Percentiles rank a stretch among this genome's conserved stretches.
These are phyloP conservation scores for Penicillium taxi DNA, from an alignment of 495 filamentous ascomycete genomes.

Conservation along the genomic window DNA sequence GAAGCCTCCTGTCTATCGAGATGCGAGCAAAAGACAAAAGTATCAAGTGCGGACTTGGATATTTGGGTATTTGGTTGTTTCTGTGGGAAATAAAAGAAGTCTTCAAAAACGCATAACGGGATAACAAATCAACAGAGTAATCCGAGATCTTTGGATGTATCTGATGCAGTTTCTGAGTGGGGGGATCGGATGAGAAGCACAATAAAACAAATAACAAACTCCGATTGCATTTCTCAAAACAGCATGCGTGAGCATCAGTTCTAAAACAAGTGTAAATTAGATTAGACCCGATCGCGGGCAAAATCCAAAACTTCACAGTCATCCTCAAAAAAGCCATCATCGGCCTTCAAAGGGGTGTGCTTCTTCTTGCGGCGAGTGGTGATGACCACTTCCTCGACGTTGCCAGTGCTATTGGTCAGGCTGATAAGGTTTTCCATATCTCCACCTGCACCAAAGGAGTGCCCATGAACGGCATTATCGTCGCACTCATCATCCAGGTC, in stretches of 20 bases:
- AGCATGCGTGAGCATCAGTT: slow-evolving; percentile 9
- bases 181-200: neutral
- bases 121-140: slow-evolving; percentile 4
- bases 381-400: slow-evolving; percentile 69
- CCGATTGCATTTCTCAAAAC: slow-evolving; percentile 14
- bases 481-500: slow-evolving; percentile 47
- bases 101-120: slow-evolving; percentile 5
- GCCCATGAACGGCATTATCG: slow-evolving; percentile 25
- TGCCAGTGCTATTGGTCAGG: slow-evolving; percentile 52
- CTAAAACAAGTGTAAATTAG: slow-evolving; percentile 9
- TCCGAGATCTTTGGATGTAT: slow-evolving; percentile 7
- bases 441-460: slow-evolving; percentile 28
- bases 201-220: slow-evolving; percentile 9
- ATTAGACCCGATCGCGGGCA: slow-evolving; percentile 73
- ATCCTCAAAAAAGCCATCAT: slow-evolving; percentile 88
- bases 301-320: slow-evolving; percentile 91
- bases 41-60: slow-evolving; percentile 13
- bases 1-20: slow-evolving; percentile 16
- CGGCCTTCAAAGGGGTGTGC: slow-evolving; percentile 40
- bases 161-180: slow-evolving; percentile 19
- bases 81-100: slow-evolving; percentile 13
- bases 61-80: slow-evolving; percentile 19
- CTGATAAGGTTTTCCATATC: slow-evolving; percentile 48
- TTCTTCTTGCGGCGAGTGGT: slow-evolving; percentile 60
- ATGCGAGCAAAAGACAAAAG: slow-evolving; percentile 8